These are phyloP conservation scores for Prosopis cineraria DNA, from an alignment of 306 rosid species.

Conservation along the genomic window DNA sequence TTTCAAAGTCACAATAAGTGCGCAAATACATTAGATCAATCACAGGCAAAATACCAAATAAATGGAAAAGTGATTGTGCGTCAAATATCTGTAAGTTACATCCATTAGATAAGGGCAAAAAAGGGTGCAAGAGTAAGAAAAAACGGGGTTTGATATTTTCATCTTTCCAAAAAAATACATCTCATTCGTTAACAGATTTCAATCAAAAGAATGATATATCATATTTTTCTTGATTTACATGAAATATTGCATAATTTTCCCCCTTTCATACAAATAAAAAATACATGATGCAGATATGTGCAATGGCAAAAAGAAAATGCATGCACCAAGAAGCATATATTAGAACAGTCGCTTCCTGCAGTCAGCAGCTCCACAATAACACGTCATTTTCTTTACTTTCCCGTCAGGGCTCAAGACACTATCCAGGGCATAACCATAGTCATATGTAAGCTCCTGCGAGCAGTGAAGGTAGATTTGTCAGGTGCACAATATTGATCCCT, in stretches of 20 bases:
- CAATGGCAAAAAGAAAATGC: not conserved
- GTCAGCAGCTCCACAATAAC: slow-evolving; percentile 90
- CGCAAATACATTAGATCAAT: not conserved
- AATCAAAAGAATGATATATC: not conserved
- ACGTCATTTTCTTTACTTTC: slow-evolving; percentile 71
- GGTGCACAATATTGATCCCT: not conserved
- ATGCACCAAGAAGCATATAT: not conserved
- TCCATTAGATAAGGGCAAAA: not conserved
- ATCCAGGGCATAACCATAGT: slow-evolving; percentile 90
- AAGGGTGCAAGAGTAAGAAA: not conserved
- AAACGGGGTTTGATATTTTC: not conserved
- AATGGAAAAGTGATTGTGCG: not conserved
- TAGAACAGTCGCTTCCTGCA: slow-evolving; percentile 80
- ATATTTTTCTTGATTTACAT: slow-evolving; percentile 34
- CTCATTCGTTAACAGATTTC: not conserved
- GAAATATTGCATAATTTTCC: not conserved
- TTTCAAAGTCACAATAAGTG: not conserved
- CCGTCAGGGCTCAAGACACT: slow-evolving; percentile 82
- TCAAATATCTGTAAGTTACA: not conserved
- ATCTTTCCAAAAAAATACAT: not conserved
- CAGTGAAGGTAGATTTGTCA: not conserved
- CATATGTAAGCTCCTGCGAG: slow-evolving; percentile 86
- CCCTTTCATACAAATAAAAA: not conserved
- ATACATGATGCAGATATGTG: not conserved
- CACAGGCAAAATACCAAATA: not conserved